Evolutionary conservation across 2,329 filamentous ascomycete species (phyloP), one percentile per base, ranked within the genome.

Genomic region (Furcasterigmium furcatum): DNA sequence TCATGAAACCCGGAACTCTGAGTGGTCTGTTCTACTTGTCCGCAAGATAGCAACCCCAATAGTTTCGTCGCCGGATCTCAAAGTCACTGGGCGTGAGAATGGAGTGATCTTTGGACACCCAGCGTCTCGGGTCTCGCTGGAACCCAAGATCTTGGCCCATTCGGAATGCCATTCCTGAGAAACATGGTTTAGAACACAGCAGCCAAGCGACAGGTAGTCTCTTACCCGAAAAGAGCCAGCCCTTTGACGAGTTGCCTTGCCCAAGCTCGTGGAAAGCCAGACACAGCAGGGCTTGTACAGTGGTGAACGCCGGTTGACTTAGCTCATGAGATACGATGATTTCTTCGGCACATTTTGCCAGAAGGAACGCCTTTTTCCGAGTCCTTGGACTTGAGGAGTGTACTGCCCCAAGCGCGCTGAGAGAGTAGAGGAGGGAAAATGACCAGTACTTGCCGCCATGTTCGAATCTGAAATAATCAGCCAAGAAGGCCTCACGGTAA

Each of bases 141-240:
- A 62, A 56, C 7, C 59, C 59, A 10, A 62, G 43, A 27, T 62
- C 59, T 29, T 61, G 57, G 2, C 53, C 59, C 52, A 62, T 60
- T 9, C 59, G 56, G 44, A 62, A 62, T 8, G 59, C 59, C n/a
- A 61, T 59, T n/a, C n/a, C n/a, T 1, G 59, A 57, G 61, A 10
- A 14, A 2, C n/a, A n/a, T n/a, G n/a, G n/a, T n/a, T n/a, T n/a
- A n/a, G n/a, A n/a, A n/a, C n/a, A n/a, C n/a, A n/a, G n/a, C n/a
- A n/a, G n/a, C n/a, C n/a, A n/a, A n/a, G n/a, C n/a, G n/a, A n/a
- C n/a, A n/a, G n/a, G n/a, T n/a, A n/a, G n/a, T n/a, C n/a, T n/a
- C n/a, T n/a, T n/a, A 24, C 16, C 29, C 5, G 29, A 55, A 13
- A 55, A 55, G 1, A 48, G 44, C 59, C 59, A 62, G 0, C 54